Evolutionary conservation across 495 filamentous ascomycete species (phyloP).

Genomic region (Apodospora peruviana): DNA sequence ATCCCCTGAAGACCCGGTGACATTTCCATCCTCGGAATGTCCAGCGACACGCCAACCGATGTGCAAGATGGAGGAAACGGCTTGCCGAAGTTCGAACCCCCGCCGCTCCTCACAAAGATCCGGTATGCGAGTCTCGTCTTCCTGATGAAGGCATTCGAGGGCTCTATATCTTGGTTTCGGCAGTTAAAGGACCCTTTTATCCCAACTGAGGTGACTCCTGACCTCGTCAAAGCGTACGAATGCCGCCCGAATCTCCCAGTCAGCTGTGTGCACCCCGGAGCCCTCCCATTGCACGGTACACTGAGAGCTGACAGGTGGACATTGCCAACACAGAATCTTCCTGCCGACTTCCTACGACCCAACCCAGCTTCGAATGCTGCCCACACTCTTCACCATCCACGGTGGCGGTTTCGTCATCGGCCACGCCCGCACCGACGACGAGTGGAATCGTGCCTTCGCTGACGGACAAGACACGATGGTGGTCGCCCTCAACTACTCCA

Average conservation of each 20-base stretch:
- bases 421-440: conserved; percentile 23
- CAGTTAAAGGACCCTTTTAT: conserved; percentile 19
- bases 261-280: conserved; percentile 17
- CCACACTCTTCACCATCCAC: conserved; percentile 27
- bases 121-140: conserved; percentile 15
- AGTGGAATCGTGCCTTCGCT: conserved; percentile 30
- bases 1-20: no score
- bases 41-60: no score
- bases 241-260: conserved; percentile 27
- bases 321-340: conserved; percentile 21
- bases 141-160: conserved; percentile 7
- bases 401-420: conserved; percentile 34
- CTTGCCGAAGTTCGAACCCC: no score
- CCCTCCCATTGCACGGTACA: neutral
- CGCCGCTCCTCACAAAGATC: conserved; percentile 18
- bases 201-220: conserved; percentile 16
- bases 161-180: conserved; percentile 12
- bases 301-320: neutral
- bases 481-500: conserved; percentile 28
- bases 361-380: conserved; percentile 19
- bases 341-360: conserved; percentile 28
- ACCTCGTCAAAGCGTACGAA: conserved; percentile 26
- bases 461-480: conserved; percentile 24
- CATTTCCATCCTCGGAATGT: no score
- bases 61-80: no score